Evolutionary conservation across 1,284 basidiomycete species (phyloP).

Genomic region (Schizophyllum commune): DNA sequence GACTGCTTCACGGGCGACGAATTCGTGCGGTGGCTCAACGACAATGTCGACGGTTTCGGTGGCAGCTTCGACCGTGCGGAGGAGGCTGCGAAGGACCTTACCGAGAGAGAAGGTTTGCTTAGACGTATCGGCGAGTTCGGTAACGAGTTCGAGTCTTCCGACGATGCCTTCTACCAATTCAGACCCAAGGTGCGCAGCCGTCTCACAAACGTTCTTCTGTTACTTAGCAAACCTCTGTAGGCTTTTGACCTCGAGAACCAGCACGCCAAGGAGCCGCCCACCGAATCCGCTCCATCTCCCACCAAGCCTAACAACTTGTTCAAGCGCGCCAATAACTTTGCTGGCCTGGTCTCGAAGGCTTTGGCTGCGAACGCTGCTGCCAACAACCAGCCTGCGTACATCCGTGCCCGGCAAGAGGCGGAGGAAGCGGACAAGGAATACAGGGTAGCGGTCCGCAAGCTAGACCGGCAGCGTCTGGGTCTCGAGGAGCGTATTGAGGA

Average conservation of each 20-base stretch:
- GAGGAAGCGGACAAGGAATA: slow-evolving; percentile 73
- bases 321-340: slow-evolving; percentile 60
- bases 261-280: slow-evolving; percentile 24
- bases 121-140: slow-evolving; percentile 76
- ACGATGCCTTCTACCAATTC: slow-evolving; percentile 77
- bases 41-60: slow-evolving; percentile 61
- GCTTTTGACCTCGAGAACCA: slow-evolving; percentile 57
- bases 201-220: not conserved
- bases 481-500: slow-evolving; percentile 84
- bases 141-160: slow-evolving; percentile 66
- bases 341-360: slow-evolving; percentile 68
- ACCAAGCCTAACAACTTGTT: slow-evolving; percentile 45
- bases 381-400: slow-evolving; percentile 48
- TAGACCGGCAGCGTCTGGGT: slow-evolving; percentile 73
- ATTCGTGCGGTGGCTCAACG: slow-evolving; percentile 67
- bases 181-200: slow-evolving; percentile 52
- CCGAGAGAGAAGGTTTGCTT: slow-evolving; percentile 67
- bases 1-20: slow-evolving; percentile 82
- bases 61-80: slow-evolving; percentile 72
- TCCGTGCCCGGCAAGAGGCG: slow-evolving; percentile 70
- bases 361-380: slow-evolving; percentile 40
- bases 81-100: slow-evolving; percentile 70
- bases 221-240: slow-evolving; percentile 23
- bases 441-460: slow-evolving; percentile 64
- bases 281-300: slow-evolving; percentile 25